Base-by-base conservation (phyloP, 2,329 filamentous ascomycete genomes). In the Penicillium sp. region DNA sequence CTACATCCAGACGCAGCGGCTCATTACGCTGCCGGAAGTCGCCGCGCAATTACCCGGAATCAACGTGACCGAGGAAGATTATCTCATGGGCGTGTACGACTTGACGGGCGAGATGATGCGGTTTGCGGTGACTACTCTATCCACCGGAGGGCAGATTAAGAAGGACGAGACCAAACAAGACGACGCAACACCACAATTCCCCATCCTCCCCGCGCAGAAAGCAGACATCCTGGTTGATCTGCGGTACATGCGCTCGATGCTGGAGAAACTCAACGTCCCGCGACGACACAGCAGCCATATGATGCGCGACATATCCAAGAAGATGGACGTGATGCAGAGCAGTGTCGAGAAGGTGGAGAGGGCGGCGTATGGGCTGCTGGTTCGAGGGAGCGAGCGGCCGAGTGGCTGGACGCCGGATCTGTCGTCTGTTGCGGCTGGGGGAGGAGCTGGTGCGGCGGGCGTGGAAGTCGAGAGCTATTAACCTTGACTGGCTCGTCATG, bases 41-140 rank as follows among this genome's bases (percentile, higher is more conserved):
- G 72, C 78, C 28, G 73, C 61, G 1, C 62, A 64, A 12, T 57
- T 78, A 2, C 72, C 76, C 0, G 70, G 79, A 1, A 81, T 97
- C 2, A 66, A 79, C 0, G 78, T 97, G 20, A 90, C 89, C 1
- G 81, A 86, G 24, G 85, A 93, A 55, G 94, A 99, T 72, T 97
- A 96, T 69, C 76, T 96, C 57, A 87, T 94, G 61, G 94, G 93
- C 8, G 75, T 99, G 2, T 97, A 96, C 67, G 94, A 99, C 71
- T 83, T 97, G 64, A 92, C 92, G 1, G 94, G 94, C 40, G 94
- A 99, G 77, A 81, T 97, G 78, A 99, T 99, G 94, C 84, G 92
- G 28, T 97, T 97, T 73, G 91, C 91, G 0, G 94, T 96, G 51
- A 92, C 92, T 5, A 85, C 86, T 24, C 89, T 96, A 70, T 91